phyloP scores from a whole-genome alignment of 257 asterid genomes.

The Solanum lycopersicoides region DNA sequence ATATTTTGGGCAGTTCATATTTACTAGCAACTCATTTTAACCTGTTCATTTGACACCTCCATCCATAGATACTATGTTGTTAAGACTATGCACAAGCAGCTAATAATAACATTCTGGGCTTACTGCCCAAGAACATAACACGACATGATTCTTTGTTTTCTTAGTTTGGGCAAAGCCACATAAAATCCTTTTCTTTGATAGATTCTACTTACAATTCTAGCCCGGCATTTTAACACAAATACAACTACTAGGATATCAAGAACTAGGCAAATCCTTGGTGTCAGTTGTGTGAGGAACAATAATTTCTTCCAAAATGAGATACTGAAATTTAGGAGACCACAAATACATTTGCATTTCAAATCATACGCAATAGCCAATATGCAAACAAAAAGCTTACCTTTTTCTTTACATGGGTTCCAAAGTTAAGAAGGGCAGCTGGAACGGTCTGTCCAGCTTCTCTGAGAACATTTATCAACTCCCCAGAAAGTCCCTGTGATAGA shows the following conservation, averaged over 20 bases:
- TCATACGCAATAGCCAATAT: not conserved
- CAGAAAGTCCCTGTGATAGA: conserved; percentile 63
- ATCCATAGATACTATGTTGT: not conserved
- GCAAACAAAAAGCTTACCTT: conserved; percentile 34
- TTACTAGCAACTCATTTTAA: not conserved
- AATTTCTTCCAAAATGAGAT: not conserved
- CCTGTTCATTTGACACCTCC: not conserved
- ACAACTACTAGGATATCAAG: not conserved
- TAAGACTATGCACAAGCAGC: not conserved
- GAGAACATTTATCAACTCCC: conserved; percentile 90
- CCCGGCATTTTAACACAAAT: not conserved
- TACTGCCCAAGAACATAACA: not conserved
- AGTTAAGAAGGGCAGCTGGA: conserved; percentile 70
- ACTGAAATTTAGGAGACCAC: not conserved
- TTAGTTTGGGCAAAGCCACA: not conserved
- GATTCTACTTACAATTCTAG: not conserved
- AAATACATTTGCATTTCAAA: not conserved
- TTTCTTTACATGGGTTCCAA: conserved; percentile 97
- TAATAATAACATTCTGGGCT: not conserved
- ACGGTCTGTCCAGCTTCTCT: conserved; percentile 89
- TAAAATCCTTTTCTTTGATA: not conserved
- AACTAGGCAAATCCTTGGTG: not conserved
- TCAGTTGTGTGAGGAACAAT: not conserved
- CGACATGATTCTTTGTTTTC: not conserved
- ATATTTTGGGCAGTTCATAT: not conserved